Conservation (phyloP, 2,329 filamentous ascomycete genomes). For the Sclerotinia borealis region DNA sequence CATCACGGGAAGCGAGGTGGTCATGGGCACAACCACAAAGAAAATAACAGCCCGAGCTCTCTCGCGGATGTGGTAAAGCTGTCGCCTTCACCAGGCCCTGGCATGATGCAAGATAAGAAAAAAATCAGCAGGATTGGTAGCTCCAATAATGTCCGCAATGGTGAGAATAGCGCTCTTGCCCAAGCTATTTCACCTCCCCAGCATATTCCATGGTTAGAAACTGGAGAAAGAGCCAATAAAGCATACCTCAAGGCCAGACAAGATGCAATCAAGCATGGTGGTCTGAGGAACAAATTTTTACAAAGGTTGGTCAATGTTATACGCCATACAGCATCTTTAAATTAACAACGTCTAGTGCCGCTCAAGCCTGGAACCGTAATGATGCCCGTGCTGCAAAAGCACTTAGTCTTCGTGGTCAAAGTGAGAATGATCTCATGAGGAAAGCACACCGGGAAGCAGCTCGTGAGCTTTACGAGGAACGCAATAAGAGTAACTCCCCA, state of each 20-base stretch:
- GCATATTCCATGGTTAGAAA: constrained; percentile 94
- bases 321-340: neutral
- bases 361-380: constrained; percentile 97
- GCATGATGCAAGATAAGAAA: constrained; percentile 52
- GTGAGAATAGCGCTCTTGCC: constrained; percentile 74
- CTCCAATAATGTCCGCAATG: constrained; percentile 55
- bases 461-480: constrained; percentile 84
- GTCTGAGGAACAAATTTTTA: constrained; percentile 91
- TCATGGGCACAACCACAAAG: constrained; percentile 66
- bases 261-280: constrained; percentile 95
- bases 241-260: constrained; percentile 91
- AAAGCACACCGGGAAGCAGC: constrained; percentile 95
- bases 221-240: constrained; percentile 83
- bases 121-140: constrained; percentile 59
- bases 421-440: constrained; percentile 94
- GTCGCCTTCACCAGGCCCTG: constrained; percentile 75
- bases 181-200: constrained; percentile 82
- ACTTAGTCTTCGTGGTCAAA: constrained; percentile 86
- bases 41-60: constrained; percentile 62
- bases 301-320: constrained; percentile 60
- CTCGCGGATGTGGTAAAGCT: constrained; percentile 93
- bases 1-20: constrained; percentile 88
- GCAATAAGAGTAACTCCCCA: constrained; percentile 62
- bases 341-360: constrained; percentile 55
- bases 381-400: constrained; percentile 95